Evolutionary conservation across 768 basidiomycete genomes (phyloP).

Genomic region (Suillus alpinus): DNA sequence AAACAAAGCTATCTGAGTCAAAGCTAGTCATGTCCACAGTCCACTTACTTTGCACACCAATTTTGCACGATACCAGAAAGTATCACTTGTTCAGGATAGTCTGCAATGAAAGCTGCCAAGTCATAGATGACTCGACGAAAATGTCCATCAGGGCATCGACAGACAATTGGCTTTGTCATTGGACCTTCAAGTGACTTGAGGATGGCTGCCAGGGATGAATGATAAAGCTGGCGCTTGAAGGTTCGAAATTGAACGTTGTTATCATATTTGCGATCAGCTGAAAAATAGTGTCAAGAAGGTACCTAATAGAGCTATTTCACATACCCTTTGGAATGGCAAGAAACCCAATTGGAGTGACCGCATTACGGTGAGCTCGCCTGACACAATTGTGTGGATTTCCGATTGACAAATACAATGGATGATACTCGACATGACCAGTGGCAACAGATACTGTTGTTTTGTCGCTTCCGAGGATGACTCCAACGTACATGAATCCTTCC

Average conservation of each 20-base stretch:
- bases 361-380: too few species aligned
- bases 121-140: constrained; percentile 29
- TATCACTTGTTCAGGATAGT: constrained; percentile 39
- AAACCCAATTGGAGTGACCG: constrained; percentile 7
- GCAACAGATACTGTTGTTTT: constrained; percentile 22
- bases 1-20: too few species aligned
- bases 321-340: constrained; percentile 26
- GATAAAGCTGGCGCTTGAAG: constrained; percentile 26
- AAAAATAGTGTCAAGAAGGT: constrained; percentile 8
- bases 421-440: too few species aligned
- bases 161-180: constrained; percentile 28
- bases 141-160: constrained; percentile 29
- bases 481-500: constrained; percentile 16
- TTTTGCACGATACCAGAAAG: constrained; percentile 32
- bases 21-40: too few species aligned
- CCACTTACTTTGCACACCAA: constrained; percentile 32
- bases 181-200: constrained; percentile 18
- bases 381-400: too few species aligned
- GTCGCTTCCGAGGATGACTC: constrained; percentile 19
- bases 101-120: constrained; percentile 37
- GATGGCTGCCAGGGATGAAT: constrained; percentile 26
- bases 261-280: constrained; percentile 11
- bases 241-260: constrained; percentile 8
- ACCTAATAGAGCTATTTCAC: not conserved
- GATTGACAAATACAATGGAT: too few species aligned